phyloP scores from a whole-genome alignment of 306 rosid species.

The Citrullus mucosospermus region DNA sequence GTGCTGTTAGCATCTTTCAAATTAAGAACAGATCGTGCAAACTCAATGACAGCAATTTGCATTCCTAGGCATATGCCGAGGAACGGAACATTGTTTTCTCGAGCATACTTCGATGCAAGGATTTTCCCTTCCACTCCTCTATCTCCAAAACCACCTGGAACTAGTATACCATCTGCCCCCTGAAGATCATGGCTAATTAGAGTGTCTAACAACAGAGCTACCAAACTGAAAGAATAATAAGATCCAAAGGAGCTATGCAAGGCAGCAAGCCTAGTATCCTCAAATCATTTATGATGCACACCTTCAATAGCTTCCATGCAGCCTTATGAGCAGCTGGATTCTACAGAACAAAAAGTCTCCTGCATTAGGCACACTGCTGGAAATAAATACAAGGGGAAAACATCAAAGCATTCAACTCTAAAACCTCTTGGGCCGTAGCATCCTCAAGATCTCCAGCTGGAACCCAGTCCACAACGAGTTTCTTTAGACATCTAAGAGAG shows the following conservation, averaged over 20 bases:
- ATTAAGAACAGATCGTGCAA: slow-evolving; percentile 72
- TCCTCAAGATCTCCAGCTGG: slow-evolving; percentile 33
- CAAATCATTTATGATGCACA: slow-evolving; percentile 2
- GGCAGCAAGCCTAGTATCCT: background rate
- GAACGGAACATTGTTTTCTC: slow-evolving; percentile 65
- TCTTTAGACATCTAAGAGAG: slow-evolving; percentile 28
- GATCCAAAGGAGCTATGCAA: background rate
- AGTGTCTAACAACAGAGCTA: background rate
- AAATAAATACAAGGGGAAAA: background rate
- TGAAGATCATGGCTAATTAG: slow-evolving; percentile 27
- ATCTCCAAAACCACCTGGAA: slow-evolving; percentile 97
- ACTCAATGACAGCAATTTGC: slow-evolving; percentile 92
- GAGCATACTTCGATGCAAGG: slow-evolving; percentile 82
- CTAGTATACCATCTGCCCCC: slow-evolving; percentile 82
- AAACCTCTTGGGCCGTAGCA: slow-evolving; percentile 28
- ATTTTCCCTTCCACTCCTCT: slow-evolving; percentile 90
- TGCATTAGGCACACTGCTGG: background rate
- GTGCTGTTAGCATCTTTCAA: slow-evolving; percentile 71
- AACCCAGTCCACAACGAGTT: slow-evolving; percentile 30
- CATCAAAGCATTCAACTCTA: background rate
- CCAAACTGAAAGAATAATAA: background rate
- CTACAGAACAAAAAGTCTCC: slow-evolving; percentile 12
- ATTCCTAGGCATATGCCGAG: slow-evolving; percentile 88
- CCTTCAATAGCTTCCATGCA: slow-evolving; percentile 45
- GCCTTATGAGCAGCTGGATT: slow-evolving; percentile 32